Conservation (phyloP, 192 early-diverging fungal species). For the Thamnidium elegans region DNA sequence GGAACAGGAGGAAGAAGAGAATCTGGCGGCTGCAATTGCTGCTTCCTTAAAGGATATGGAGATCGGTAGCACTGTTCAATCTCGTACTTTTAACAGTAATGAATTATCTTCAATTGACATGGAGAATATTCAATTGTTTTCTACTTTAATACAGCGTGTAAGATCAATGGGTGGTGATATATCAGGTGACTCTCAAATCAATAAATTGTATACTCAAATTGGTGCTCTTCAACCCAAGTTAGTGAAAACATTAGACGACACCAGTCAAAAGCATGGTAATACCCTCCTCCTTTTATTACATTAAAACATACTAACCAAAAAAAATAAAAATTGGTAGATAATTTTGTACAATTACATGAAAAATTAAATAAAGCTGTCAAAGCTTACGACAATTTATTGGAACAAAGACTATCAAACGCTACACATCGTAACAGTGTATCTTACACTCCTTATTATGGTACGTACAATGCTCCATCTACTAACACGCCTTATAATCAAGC, state of each 20-base stretch:
- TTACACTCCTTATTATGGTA: slow-evolving; percentile 1
- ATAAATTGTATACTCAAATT: slow-evolving; percentile 81
- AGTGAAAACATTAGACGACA: slow-evolving; percentile 64
- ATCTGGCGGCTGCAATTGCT: slow-evolving; percentile 73
- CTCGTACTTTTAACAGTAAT: slow-evolving; percentile 30
- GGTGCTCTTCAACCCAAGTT: slow-evolving; percentile 84
- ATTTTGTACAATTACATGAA: slow-evolving; percentile 72
- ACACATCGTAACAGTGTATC: slow-evolving; percentile 23
- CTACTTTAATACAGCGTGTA: slow-evolving; percentile 77
- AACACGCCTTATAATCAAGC: neutral
- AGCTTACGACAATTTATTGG: slow-evolving; percentile 85
- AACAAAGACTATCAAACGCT: slow-evolving; percentile 54
- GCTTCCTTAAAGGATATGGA: slow-evolving; percentile 68
- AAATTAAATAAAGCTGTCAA: slow-evolving; percentile 78
- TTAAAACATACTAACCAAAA: neutral
- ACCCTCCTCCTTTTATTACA: neutral
- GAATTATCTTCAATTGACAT: slow-evolving; percentile 75
- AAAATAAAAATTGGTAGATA: too few species aligned
- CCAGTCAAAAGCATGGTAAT: slow-evolving; percentile 73
- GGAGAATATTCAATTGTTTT: slow-evolving; percentile 89
- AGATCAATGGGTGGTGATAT: slow-evolving; percentile 73
- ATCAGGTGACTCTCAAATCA: slow-evolving; percentile 72
- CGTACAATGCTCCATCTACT: neutral
- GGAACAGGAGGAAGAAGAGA: slow-evolving; percentile 62
- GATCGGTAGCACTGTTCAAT: neutral